phyloP scores from a whole-genome alignment of 768 basidiomycete genomes.

The Mycena chlorophos region DNA sequence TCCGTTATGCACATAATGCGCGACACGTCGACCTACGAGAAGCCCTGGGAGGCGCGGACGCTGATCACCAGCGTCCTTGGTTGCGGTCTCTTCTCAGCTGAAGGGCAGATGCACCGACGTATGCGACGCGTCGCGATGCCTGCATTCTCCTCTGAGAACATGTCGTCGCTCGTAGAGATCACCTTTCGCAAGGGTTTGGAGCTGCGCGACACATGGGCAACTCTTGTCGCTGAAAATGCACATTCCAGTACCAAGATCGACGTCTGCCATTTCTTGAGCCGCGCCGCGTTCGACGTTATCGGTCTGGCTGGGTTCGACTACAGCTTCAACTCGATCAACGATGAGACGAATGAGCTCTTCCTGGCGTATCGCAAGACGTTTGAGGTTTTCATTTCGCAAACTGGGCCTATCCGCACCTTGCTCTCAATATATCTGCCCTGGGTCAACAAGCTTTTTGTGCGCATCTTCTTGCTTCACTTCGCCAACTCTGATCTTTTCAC shows the following conservation, averaged over 20 bases:
- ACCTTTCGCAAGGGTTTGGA: conserved; percentile 68
- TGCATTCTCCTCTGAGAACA: conserved; percentile 78
- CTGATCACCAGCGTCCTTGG: conserved; percentile 80
- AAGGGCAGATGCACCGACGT: conserved; percentile 75
- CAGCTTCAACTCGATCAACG: conserved; percentile 78
- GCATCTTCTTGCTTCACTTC: conserved; percentile 26
- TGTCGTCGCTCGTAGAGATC: conserved; percentile 69
- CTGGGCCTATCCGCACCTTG: conserved; percentile 43
- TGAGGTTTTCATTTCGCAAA: conserved; percentile 64
- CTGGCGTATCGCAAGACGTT: conserved; percentile 86
- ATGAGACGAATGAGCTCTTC: conserved; percentile 78
- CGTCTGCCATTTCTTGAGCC: conserved; percentile 77
- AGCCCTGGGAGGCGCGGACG: conserved; percentile 77
- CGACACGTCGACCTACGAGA: conserved; percentile 72
- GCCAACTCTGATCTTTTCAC: conserved; percentile 3
- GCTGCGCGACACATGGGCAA: conserved; percentile 61
- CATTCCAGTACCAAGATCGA: conserved; percentile 51
- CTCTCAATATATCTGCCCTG: conserved; percentile 61
- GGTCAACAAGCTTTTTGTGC: conserved; percentile 54
- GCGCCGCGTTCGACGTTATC: conserved; percentile 89
- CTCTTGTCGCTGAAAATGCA: conserved; percentile 36
- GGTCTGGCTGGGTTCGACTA: conserved; percentile 91
- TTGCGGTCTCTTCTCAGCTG: conserved; percentile 77
- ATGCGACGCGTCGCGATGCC: conserved; percentile 77
- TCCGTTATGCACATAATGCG: conserved; percentile 75